Base-by-base conservation (phyloP, 2,329 filamentous ascomycete genomes). In the Pseudocercospora musae region DNA sequence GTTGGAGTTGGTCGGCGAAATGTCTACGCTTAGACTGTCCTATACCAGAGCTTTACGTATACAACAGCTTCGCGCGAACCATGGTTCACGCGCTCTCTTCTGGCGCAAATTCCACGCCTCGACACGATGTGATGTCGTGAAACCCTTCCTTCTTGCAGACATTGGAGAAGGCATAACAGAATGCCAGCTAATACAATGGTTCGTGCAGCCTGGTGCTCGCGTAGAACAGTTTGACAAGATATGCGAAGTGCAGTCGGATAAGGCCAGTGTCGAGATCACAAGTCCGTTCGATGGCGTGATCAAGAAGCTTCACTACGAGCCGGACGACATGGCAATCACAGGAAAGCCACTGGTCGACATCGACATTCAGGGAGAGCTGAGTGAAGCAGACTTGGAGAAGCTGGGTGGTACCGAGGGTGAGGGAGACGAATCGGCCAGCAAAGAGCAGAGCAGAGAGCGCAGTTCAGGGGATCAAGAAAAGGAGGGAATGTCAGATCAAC, bases 151-250 rank as follows among this genome's bases (percentile, higher is more conserved):
- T 44, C 78, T 96, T 63, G 91, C 91, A 66, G 91, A 96, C 73
- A 95, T 96, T 77, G 91, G 91, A 56, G 91, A 96, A 82, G 95
- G 95, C 59, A 99, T 98, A 73, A 93, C 95, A 75, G 95, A 99
- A 80, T 96, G 95, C 74, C 95, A 99, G 78, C 91, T 99, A 73
- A 98, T 98, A 72, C 95, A 99, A 81, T 99, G 95, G 95, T 99
- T 98, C 76, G 94, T 99, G 68, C 90, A 97, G 78, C 92, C 96
- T 55, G 94, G 93, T 62, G 95, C 95, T 37, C 88, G 90, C 62
- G 93, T 99, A 71, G 93, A 99, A 80, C 94, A 99, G 80, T 99
- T 96, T 84, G 95, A 96, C 70, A 95, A 94, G 63, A 84, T 99
- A 52, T 99, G 95, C 79, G 95, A 99, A 80, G 96, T 99, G 49